Conservation (phyloP, 805 yeast genomes). For the Wickerhamiella azyma region DNA sequence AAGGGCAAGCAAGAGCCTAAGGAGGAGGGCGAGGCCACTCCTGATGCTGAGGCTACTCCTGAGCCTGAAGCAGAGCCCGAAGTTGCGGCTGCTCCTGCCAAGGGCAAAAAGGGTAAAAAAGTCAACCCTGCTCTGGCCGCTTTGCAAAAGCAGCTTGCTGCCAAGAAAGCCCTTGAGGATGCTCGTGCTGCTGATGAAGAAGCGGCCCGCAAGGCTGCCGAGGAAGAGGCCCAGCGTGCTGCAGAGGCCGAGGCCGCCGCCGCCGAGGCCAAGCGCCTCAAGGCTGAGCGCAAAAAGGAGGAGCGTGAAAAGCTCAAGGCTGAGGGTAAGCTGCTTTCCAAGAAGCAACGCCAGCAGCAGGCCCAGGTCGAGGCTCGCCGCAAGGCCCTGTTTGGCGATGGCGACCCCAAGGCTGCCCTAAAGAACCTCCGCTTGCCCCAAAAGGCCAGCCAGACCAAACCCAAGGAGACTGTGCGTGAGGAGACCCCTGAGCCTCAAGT, state of each 20-base stretch:
- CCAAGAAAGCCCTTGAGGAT: constrained; percentile 78
- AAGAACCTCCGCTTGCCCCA: constrained; percentile 19
- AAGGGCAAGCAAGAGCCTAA: constrained; percentile 26
- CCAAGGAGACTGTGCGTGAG: constrained; percentile 19
- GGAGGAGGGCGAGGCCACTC: not conserved
- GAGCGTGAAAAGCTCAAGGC: constrained; percentile 88
- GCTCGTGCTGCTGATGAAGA: constrained; percentile 62
- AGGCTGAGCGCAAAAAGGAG: constrained; percentile 76
- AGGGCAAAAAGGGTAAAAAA: constrained; percentile 55
- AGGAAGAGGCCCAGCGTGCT: constrained; percentile 35
- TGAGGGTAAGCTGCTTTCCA: constrained; percentile 87
- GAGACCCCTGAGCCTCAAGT: constrained; percentile 13
- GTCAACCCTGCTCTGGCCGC: constrained; percentile 87
- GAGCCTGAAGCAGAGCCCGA: constrained; percentile 28
- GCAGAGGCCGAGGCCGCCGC: constrained; percentile 51
- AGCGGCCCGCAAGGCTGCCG: constrained; percentile 40
- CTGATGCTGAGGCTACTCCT: constrained; percentile 31
- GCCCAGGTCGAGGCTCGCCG: constrained; percentile 65
- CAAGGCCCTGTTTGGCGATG: constrained; percentile 13
- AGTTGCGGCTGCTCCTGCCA: constrained; percentile 25
- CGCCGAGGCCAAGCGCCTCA: constrained; percentile 41
- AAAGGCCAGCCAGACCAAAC: constrained; percentile 17
- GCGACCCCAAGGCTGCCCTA: constrained; percentile 1
- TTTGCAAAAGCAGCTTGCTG: constrained; percentile 74
- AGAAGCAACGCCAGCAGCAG: constrained; percentile 90